A percentile compares a stretch with the other conserved stretches of the same genome.
Evolutionary conservation across 1,284 basidiomycete genomes (phyloP).

Genomic region (Coniferiporia weirii): DNA sequence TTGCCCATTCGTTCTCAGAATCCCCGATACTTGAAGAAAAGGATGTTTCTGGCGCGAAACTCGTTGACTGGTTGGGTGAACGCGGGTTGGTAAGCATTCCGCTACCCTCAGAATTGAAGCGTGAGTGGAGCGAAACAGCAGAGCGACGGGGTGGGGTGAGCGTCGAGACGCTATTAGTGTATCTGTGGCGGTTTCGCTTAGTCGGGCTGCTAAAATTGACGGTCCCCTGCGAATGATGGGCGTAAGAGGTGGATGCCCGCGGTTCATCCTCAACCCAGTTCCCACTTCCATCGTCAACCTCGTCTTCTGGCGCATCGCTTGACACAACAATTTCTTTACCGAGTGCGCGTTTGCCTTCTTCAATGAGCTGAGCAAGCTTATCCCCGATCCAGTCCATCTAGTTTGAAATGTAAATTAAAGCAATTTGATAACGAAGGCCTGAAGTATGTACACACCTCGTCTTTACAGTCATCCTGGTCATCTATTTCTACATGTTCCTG

Average conservation of each 20-base stretch:
- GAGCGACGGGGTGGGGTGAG: not conserved
- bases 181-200: not conserved
- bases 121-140: not conserved
- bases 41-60: not conserved
- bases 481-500: slow-evolving; percentile 27
- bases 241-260: slow-evolving; percentile 3
- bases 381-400: slow-evolving; percentile 76
- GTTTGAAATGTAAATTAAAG: not conserved
- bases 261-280: slow-evolving; percentile 58
- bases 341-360: slow-evolving; percentile 67
- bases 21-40: not conserved
- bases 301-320: slow-evolving; percentile 66
- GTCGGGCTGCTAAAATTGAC: not conserved
- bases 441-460: slow-evolving; percentile 39
- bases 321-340: slow-evolving; percentile 66
- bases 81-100: not conserved
- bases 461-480: slow-evolving; percentile 35
- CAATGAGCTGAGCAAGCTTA: slow-evolving; percentile 59
- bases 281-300: slow-evolving; percentile 65
- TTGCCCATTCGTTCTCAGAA: slow-evolving; percentile 6
- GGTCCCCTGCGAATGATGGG: not conserved
- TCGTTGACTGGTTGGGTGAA: not conserved
- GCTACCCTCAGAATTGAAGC: not conserved
- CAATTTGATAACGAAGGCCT: not conserved
- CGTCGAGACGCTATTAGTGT: not conserved